Conservation (phyloP, 23 red algal species). For the Gracilaria gracilis region DNA sequence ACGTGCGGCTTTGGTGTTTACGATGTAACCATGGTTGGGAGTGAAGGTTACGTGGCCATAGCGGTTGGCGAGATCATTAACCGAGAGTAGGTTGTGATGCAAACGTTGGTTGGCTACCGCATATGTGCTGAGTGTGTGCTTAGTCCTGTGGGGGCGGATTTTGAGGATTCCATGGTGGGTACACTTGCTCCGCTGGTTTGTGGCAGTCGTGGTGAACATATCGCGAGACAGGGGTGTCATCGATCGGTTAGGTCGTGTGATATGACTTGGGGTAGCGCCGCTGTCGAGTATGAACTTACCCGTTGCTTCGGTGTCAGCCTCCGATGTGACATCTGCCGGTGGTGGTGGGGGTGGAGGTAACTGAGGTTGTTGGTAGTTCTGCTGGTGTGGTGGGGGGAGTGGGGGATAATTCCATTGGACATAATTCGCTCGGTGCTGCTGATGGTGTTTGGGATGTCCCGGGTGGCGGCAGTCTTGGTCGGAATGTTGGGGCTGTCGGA, state of each 20-base stretch:
- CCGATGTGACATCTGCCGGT: slow-evolving; percentile 8
- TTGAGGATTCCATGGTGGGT: slow-evolving; percentile 24
- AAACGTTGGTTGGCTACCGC: slow-evolving; percentile 8
- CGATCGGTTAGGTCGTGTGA: not conserved
- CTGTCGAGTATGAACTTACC: slow-evolving; percentile 3
- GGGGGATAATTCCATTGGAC: not conserved
- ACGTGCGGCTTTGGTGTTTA: not conserved
- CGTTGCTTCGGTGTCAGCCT: slow-evolving; percentile 7
- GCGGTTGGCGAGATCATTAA: slow-evolving; percentile 10
- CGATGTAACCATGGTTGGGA: not conserved
- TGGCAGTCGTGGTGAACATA: not conserved
- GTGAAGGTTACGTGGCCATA: slow-evolving; percentile 16
- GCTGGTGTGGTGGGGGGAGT: not conserved
- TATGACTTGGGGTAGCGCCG: not conserved
- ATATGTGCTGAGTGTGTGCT: not conserved
- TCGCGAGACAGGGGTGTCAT: not conserved
- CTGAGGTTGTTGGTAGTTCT: not conserved
- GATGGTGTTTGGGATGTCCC: no score
- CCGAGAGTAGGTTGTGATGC: slow-evolving; percentile 16
- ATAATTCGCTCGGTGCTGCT: not conserved
- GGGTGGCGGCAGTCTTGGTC: not conserved
- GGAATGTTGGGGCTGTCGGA: not conserved
- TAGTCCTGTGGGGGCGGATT: slow-evolving; percentile 18
- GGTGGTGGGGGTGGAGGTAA: not conserved
- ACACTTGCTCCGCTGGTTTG: slow-evolving; percentile 27